These are phyloP conservation scores for Delphinella strobiligena DNA, from an alignment of 2,329 filamentous ascomycete genomes.

Conservation along the genomic window DNA sequence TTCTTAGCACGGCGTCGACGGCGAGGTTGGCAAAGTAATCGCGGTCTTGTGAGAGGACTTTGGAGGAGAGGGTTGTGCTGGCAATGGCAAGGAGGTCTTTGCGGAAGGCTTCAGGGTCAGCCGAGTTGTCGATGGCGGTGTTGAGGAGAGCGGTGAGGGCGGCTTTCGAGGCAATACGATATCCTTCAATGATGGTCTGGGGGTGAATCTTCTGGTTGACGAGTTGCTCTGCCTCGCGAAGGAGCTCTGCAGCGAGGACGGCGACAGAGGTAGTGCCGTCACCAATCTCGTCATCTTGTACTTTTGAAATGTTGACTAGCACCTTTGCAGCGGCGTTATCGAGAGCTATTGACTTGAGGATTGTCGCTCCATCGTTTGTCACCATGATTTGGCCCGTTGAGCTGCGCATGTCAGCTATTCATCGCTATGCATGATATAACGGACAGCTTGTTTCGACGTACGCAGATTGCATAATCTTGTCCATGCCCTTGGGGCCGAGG, in stretches of 20 bases:
- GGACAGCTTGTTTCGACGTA: constrained; percentile 36
- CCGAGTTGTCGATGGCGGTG: constrained; percentile 81
- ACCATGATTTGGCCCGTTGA: constrained; percentile 97
- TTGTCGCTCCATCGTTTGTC: constrained; percentile 96
- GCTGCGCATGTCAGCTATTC: constrained; percentile 42
- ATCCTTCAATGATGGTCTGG: constrained; percentile 98
- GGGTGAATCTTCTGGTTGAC: constrained; percentile 98
- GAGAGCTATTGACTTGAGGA: constrained; percentile 94
- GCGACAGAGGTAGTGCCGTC: constrained; percentile 98
- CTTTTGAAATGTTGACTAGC: constrained; percentile 97
- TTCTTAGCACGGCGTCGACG: constrained; percentile 77
- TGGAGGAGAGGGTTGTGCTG: constrained; percentile 90
- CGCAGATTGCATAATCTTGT: constrained; percentile 95
- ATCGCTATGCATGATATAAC: constrained; percentile 13
- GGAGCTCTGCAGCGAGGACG: constrained; percentile 84
- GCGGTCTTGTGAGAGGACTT: constrained; percentile 88
- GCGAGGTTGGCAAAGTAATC: constrained; percentile 84
- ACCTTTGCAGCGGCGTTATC: constrained; percentile 98
- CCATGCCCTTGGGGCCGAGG: constrained; percentile 95
- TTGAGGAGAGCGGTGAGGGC: constrained; percentile 75
- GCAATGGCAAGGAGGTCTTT: constrained; percentile 85
- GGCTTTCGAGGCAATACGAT: constrained; percentile 88
- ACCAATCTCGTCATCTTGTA: constrained; percentile 96
- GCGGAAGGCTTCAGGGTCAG: constrained; percentile 69
- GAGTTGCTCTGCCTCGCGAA: constrained; percentile 92